A percentile compares a stretch with the other conserved stretches of the same genome.
These are phyloP conservation scores for Corchorus capsularis DNA, from an alignment of 345 rosid genomes.

Conservation along the genomic window DNA sequence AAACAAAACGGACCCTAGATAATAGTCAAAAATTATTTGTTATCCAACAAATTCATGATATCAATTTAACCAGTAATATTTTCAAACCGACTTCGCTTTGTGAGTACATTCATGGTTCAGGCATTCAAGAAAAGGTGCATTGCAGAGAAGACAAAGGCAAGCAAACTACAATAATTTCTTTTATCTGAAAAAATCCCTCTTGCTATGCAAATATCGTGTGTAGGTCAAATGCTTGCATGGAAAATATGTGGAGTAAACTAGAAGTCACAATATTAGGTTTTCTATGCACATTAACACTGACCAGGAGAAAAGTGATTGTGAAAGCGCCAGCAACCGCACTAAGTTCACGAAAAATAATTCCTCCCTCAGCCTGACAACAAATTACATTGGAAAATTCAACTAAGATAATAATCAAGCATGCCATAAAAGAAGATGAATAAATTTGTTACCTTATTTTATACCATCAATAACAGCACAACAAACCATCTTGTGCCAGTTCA, in stretches of 20 bases:
- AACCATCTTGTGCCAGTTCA: not conserved
- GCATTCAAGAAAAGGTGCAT: not conserved
- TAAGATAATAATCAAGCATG: not conserved
- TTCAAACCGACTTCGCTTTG: not conserved
- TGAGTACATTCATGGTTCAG: not conserved
- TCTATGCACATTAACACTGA: constrained; percentile 30
- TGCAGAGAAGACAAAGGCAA: not conserved
- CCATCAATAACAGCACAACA: not conserved
- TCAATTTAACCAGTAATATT: not conserved
- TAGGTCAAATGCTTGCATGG: not conserved
- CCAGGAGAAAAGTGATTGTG: constrained; percentile 95
- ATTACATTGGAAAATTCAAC: constrained; percentile 14
- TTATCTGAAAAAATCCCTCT: not conserved
- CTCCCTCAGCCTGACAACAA: constrained; percentile 59
- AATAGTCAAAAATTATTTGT: not conserved
- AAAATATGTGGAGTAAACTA: not conserved
- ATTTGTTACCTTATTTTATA: not conserved
- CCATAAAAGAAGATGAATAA: not conserved
- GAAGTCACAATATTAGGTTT: constrained; percentile 3
- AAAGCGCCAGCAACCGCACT: constrained; percentile 80
- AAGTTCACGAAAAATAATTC: constrained; percentile 61
- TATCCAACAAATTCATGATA: constrained; percentile 8
- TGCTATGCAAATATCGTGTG: not conserved
- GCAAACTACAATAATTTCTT: not conserved
- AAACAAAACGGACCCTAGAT: not conserved